phyloP scores from a whole-genome alignment of 176 grass and related monocot species.

The Triticum timopheevii region DNA sequence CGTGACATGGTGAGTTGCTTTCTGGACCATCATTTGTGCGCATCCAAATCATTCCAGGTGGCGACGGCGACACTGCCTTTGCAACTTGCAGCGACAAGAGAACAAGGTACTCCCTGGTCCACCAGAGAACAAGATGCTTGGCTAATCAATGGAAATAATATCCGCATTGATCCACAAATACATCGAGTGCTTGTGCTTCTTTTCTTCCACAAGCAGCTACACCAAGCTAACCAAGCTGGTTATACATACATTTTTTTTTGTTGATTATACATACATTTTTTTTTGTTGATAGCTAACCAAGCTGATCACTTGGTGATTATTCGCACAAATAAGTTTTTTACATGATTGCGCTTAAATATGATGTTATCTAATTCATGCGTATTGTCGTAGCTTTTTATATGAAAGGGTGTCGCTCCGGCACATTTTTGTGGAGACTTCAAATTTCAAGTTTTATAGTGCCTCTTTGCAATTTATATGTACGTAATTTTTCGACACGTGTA shows the following conservation, averaged over 20 bases:
- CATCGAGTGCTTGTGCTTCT: neutral
- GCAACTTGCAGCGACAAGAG: constrained; percentile 28
- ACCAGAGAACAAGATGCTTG: neutral
- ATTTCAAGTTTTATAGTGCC: neutral
- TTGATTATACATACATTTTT: no score
- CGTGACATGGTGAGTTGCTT: neutral
- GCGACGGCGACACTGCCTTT: constrained; percentile 20
- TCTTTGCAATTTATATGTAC: no score
- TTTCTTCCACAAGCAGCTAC: neutral
- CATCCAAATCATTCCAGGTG: constrained; percentile 32
- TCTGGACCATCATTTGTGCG: constrained; percentile 16
- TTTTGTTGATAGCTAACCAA: no score
- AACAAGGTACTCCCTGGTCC: constrained; percentile 12
- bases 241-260: no score
- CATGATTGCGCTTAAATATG: no score
- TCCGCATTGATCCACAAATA: neutral
- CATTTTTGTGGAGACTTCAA: neutral
- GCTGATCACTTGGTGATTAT: no score
- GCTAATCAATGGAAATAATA: neutral
- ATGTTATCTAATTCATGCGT: no score
- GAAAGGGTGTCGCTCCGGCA: neutral
- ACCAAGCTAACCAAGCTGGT: no score
- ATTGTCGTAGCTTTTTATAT: neutral
- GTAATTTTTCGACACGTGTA: neutral
- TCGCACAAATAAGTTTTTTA: neutral